These are phyloP conservation scores for Huntiella omanensis DNA, from an alignment of 2,329 filamentous ascomycete genomes.

Conservation along the genomic window DNA sequence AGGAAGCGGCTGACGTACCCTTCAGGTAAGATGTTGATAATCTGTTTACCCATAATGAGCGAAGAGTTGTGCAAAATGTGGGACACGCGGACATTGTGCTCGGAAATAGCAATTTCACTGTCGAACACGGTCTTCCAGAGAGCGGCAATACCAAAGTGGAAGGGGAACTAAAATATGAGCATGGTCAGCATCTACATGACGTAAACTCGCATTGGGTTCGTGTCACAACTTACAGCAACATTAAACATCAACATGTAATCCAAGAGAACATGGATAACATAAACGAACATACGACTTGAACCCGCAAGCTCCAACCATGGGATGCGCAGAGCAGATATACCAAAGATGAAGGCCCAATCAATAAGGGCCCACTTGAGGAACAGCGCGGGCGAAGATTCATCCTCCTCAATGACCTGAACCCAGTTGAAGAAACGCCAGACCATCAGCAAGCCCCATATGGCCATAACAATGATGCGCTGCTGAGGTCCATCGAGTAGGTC, in stretches of 20 bases:
- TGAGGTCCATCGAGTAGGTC: slow-evolving; percentile 73
- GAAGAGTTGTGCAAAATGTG: slow-evolving; percentile 81
- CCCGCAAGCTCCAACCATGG: slow-evolving; percentile 91
- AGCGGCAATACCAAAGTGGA: slow-evolving; percentile 53
- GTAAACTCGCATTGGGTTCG: neutral
- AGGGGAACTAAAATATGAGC: slow-evolving; percentile 38
- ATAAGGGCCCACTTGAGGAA: slow-evolving; percentile 89
- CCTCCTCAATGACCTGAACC: slow-evolving; percentile 56
- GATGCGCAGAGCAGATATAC: slow-evolving; percentile 71
- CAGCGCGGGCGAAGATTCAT: slow-evolving; percentile 70
- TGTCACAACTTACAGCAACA: slow-evolving; percentile 42
- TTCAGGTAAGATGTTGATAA: slow-evolving; percentile 93
- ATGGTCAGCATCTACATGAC: neutral
- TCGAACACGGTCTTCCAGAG: slow-evolving; percentile 74
- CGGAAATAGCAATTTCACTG: slow-evolving; percentile 82
- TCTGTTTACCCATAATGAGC: slow-evolving; percentile 86
- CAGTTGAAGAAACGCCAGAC: slow-evolving; percentile 82
- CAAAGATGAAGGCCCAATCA: slow-evolving; percentile 74
- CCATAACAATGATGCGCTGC: slow-evolving; percentile 71
- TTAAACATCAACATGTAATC: slow-evolving; percentile 89
- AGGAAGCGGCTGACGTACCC: slow-evolving; percentile 32
- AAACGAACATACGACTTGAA: slow-evolving; percentile 49
- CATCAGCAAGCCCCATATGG: slow-evolving; percentile 57
- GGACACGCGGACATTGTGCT: slow-evolving; percentile 73
- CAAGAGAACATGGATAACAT: slow-evolving; percentile 49